These are phyloP conservation scores for Croton setiger DNA, from an alignment of 441 rosid genomes.

Conservation along the genomic window DNA sequence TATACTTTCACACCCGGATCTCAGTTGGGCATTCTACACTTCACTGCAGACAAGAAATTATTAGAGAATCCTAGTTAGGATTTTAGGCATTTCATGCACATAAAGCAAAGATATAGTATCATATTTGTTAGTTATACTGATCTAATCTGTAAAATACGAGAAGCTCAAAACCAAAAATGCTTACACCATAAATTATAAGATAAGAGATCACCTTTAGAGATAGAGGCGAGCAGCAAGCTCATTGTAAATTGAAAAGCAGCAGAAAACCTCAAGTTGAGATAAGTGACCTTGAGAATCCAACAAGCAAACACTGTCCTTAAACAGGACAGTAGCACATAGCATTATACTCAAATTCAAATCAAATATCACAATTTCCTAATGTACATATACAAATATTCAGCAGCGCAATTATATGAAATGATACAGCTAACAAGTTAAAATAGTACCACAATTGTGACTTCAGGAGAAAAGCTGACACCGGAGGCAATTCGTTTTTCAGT, in stretches of 20 bases:
- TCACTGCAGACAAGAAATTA: no score
- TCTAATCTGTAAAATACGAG: no score
- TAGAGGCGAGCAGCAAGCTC: no score
- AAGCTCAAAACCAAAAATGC: no score
- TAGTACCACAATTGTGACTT: background rate
- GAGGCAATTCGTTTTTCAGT: background rate
- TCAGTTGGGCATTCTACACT: no score
- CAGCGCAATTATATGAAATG: constrained; percentile 1
- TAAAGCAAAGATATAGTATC: no score
- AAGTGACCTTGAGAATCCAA: background rate
- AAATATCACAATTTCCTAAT: background rate
- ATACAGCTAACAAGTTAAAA: background rate
- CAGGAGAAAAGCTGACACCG: constrained; percentile 12
- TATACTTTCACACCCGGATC: no score
- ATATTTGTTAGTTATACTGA: no score
- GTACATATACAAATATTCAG: background rate
- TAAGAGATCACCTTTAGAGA: no score
- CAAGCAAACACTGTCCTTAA: background rate
- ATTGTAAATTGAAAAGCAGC: background rate
- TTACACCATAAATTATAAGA: no score
- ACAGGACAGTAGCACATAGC: background rate
- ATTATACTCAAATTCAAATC: background rate
- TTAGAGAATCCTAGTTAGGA: no score
- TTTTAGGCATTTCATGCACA: no score
- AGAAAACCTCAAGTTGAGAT: background rate